These are phyloP conservation scores for Metschnikowia borealis DNA, from an alignment of 805 yeast genomes.

Conservation along the genomic window DNA sequence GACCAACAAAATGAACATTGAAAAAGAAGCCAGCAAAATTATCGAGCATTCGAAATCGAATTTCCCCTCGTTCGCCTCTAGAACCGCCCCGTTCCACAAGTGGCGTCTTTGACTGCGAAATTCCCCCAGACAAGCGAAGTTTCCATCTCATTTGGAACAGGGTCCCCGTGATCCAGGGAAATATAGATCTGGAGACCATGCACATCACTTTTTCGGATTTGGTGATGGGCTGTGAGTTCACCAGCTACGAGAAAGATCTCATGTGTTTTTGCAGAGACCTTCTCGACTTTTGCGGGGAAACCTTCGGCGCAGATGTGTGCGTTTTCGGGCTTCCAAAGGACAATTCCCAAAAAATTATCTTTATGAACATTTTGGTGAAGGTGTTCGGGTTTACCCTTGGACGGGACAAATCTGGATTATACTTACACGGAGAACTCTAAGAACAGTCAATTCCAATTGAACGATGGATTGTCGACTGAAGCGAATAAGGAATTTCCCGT, in stretches of 20 bases:
- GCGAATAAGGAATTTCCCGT: too few species aligned
- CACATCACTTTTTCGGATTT: neutral
- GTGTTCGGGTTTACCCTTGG: neutral
- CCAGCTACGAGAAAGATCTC: neutral
- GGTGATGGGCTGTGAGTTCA: neutral
- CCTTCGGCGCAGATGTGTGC: neutral
- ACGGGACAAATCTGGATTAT: neutral
- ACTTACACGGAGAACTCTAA: conserved; percentile 1
- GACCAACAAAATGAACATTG: neutral
- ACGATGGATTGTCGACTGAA: neutral
- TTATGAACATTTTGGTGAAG: conserved; percentile 8
- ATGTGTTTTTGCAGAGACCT: conserved; percentile 2
- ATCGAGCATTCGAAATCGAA: neutral
- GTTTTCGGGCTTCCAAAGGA: conserved; percentile 10
- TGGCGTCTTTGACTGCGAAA: conserved; percentile 32
- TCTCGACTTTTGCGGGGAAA: conserved; percentile 1
- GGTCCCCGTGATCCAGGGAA: neutral
- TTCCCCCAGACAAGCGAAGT: conserved; percentile 6
- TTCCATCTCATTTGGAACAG: neutral
- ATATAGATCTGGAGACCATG: neutral
- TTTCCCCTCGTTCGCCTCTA: neutral
- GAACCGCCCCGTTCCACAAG: conserved; percentile 10
- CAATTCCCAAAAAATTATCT: neutral
- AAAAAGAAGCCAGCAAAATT: neutral
- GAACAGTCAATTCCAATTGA: neutral